These are phyloP conservation scores for Mucor saturninus DNA, from an alignment of 371 early-diverging fungal species.

Conservation along the genomic window DNA sequence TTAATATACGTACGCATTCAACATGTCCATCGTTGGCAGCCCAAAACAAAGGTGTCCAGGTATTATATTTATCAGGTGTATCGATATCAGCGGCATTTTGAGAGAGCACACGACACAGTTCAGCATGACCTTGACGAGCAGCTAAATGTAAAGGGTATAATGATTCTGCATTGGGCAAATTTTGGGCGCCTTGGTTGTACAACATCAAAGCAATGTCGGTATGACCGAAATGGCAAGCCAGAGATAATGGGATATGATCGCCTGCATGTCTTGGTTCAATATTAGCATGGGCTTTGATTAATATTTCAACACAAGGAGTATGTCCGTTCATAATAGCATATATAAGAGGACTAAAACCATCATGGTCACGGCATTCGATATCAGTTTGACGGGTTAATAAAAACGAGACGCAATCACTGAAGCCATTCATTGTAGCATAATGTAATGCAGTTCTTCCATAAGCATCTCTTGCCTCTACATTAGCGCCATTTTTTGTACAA, in stretches of 20 bases:
- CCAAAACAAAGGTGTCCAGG: conserved; percentile 96
- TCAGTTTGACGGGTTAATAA: conserved; percentile 67
- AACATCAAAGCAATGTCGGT: conserved; percentile 82
- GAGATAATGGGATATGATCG: conserved; percentile 73
- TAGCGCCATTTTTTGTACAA: conserved; percentile 64
- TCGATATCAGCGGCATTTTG: conserved; percentile 76
- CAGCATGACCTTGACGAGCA: conserved; percentile 84
- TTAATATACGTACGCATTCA: conserved; percentile 78
- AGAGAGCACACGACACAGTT: conserved; percentile 75
- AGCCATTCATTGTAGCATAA: conserved; percentile 92
- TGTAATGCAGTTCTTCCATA: conserved; percentile 91
- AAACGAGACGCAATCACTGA: conserved; percentile 69
- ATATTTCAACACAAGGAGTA: conserved; percentile 70
- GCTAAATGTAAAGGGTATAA: conserved; percentile 89
- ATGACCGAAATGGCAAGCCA: conserved; percentile 92
- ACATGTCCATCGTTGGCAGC: conserved; percentile 91
- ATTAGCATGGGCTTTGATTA: conserved; percentile 69
- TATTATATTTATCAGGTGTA: conserved; percentile 83
- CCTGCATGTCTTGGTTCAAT: conserved; percentile 68
- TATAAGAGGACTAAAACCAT: conserved; percentile 85
- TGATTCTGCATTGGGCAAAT: conserved; percentile 73
- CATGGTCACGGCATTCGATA: conserved; percentile 79
- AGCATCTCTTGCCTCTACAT: conserved; percentile 75
- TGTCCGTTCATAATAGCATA: conserved; percentile 88
- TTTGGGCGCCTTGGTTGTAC: conserved; percentile 73